Evolutionary conservation across 2,329 filamentous ascomycete genomes (phyloP), one percentile per base, ranked within the genome.

Genomic region (Penicillium griseofulvum): DNA sequence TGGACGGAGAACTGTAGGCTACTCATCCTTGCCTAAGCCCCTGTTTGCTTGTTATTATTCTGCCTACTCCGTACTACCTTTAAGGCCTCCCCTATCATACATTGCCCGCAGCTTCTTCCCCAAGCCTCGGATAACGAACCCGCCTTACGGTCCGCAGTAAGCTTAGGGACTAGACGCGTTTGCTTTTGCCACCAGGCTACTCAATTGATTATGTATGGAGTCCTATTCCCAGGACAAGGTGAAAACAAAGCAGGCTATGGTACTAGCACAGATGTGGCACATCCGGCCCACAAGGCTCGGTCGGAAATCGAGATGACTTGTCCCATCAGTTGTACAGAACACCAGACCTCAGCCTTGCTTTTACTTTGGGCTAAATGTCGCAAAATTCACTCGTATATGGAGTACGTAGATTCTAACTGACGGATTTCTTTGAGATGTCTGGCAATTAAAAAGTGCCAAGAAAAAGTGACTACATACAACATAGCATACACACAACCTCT

Each of bases 41-140:
- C 33, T 34, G 8, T 49, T 46, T 16, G 11, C 22, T 5, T 41
- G 4, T 46, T 55, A 50, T 45, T 19, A 54, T 54, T 50, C 46
- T 50, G 46, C 46, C 52, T 50, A 38, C 22, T 43, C 38, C 33
- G 45, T 49, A 37, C 17, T n/a, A 1, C 2, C n/a, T 11, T 12
- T 26, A 19, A 12, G 19, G 14, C 26, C 33, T 44, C 38, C 38
- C 43, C 52, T 50, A 26, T 39, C 11, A 33, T 45, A 46, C 52
- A 37, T 49, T 22, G 45, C 52, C 38, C 16, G 26, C 28, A 26
- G 4, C 38, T 29, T 36, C 24, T 49, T 45, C 12, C 38, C 39
- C 22, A 33, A 42, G 28, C 51, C 22, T 29, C n/a, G 29, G 5
- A 44, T 28, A 19, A 44, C 38, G 10, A 42, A 37, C 10, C n/a